Evolutionary conservation across 371 early-diverging fungal genomes (phyloP), one percentile per base, ranked within the genome.

Genomic region (Vairimorpha necatrix): DNA sequence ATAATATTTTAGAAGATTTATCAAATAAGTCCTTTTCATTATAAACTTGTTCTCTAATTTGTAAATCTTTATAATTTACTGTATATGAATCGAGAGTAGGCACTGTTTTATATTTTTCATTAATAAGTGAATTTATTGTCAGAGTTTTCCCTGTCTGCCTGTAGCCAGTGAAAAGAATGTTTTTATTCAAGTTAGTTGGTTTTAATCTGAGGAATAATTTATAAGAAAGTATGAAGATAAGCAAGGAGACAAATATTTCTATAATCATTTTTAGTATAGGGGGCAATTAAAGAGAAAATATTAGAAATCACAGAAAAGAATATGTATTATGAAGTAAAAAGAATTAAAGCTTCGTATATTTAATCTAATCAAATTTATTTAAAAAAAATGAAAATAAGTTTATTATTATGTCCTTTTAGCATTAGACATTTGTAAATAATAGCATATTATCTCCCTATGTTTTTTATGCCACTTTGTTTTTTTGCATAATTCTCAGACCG

Each of bases 61-160:
- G 13, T 32, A 48, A 46, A 16, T 22, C 18, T 33, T 72, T 50
- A 22, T 50, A 36, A 14, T 32, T 53, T 13, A 54, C 56, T 38
- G 33, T 38, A 54, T 72, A 72, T 26, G 33, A 28, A 38, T 72
- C 66, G 18, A 72, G 30, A 14, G 73, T 72, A 36, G 73, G 73
- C 2, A 72, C 63, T 2, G 73, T 72, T 34, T 65, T 65, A 14
- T n/a, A 62, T 33, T 48, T 30, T 34, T 39, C 26, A 34, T 65
- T 54, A 4, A 53, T 16, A 13, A 72, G 32, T 26, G 33, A 47
- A 65, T 72, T 72, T 11, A 72, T 53, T 33, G 56, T 34, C 26
- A 11, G 62, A 34, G 73, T 72, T 28, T 72, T 72, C 65, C 73
- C 73, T 32, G 53, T 7, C 22, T 42, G 36, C 33, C 73, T 62